Evolutionary conservation across 257 asterid genomes (phyloP).

Genomic region (Echium plantagineum): DNA sequence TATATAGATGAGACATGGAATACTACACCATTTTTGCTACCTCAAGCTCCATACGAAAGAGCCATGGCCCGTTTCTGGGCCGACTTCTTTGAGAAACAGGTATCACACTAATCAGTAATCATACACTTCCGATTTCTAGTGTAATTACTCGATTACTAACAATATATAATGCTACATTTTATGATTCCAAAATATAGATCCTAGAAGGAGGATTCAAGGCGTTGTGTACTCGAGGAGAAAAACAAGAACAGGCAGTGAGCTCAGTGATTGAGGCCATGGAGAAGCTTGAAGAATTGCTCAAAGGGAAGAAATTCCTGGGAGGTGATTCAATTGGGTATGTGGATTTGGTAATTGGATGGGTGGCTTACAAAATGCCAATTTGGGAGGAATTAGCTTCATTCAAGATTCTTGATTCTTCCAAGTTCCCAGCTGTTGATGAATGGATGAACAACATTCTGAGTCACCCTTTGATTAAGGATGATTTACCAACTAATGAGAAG

Average conservation of each 20-base stretch:
- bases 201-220: conserved; percentile 4
- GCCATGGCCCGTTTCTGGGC: conserved; percentile 34
- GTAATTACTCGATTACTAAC: no score
- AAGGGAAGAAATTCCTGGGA: conserved; percentile 28
- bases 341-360: conserved; percentile 26
- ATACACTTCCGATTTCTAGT: no score
- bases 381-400: conserved; percentile 24
- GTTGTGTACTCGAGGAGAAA: conserved; percentile 18
- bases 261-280: conserved; percentile 19
- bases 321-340: conserved; percentile 29
- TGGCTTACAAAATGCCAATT: conserved; percentile 20
- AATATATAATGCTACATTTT: no score
- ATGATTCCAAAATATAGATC: conserved; percentile 10
- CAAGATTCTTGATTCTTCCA: conserved; percentile 20
- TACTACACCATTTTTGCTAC: conserved; percentile 17
- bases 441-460: conserved; percentile 8
- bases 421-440: conserved; percentile 1
- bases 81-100: conserved; percentile 25
- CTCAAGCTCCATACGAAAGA: conserved; percentile 25
- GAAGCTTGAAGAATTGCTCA: conserved; percentile 17
- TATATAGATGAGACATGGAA: conserved; percentile 34
- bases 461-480: conserved; percentile 3
- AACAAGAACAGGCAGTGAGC: conserved; percentile 19
- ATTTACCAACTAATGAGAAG: conserved; percentile 2
- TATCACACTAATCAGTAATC: background rate